Percentiles rank a stretch among this genome's conserved stretches.
phyloP scores from a whole-genome alignment of 2,329 filamentous ascomycete genomes.

The Cephalotrichum gorgonifer region DNA sequence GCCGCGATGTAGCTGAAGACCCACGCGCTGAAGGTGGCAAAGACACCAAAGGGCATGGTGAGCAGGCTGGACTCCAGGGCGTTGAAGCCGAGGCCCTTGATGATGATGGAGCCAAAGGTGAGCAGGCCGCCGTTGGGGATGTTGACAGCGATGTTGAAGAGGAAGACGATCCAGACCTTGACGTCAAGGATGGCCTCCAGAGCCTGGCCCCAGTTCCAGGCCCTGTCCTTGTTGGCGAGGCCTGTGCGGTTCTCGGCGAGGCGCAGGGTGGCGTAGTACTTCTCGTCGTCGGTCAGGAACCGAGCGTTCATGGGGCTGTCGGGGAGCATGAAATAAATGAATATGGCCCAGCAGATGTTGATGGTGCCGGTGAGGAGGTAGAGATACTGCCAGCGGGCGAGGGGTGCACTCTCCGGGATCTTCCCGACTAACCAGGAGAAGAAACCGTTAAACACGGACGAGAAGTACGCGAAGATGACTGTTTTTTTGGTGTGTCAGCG shows the following conservation, averaged over 20 bases:
- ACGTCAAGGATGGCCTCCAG: slow-evolving; percentile 44
- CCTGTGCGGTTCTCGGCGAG: slow-evolving; percentile 34
- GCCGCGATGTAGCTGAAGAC: not conserved
- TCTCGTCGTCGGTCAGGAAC: slow-evolving; percentile 13
- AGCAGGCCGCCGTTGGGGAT: slow-evolving; percentile 47
- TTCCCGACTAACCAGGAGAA: slow-evolving; percentile 22
- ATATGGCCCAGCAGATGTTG: slow-evolving; percentile 9
- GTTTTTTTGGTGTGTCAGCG: not conserved
- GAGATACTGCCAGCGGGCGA: slow-evolving; percentile 12
- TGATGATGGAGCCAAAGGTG: slow-evolving; percentile 2
- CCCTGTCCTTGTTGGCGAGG: slow-evolving; percentile 30
- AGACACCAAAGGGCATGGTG: slow-evolving; percentile 10
- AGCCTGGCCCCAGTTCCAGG: slow-evolving; percentile 40
- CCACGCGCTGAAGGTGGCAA: slow-evolving; percentile 11
- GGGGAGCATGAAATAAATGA: slow-evolving; percentile 7
- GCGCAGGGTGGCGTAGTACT: slow-evolving; percentile 42
- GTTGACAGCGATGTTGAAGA: slow-evolving; percentile 40
- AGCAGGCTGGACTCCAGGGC: not conserved
- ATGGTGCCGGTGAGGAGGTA: slow-evolving; percentile 11
- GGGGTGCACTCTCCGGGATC: slow-evolving; percentile 14
- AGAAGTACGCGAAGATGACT: not conserved
- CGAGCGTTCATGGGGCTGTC: slow-evolving; percentile 6
- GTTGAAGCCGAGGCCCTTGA: slow-evolving; percentile 5
- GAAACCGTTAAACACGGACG: slow-evolving; percentile 16
- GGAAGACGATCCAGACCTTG: slow-evolving; percentile 50